Base-by-base conservation (phyloP, 768 basidiomycete genomes). In the Phaffia australis region DNA sequence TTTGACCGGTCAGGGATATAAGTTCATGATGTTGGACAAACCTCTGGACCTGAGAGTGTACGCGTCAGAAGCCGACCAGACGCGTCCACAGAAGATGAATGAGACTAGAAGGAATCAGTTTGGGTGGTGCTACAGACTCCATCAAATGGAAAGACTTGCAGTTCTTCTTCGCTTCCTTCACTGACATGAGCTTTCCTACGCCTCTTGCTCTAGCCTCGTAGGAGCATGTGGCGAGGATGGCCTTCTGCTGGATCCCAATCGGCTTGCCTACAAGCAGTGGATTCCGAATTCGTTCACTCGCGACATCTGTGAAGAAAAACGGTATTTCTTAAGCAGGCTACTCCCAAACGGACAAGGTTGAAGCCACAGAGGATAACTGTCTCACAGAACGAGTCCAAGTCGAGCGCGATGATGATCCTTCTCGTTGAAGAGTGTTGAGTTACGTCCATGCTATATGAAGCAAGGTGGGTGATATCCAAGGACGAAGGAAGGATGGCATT, bases 131-230 rank as follows among this genome's bases (percentile, higher is more conserved):
- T 6, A 11, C 23, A n/a, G 51, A 30, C 27, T 8, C n/a, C 7
- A 14, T 14, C 3, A 32, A n/a, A 25, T 8, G 30, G 19, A 2
- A 3, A 8, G 32, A 57, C 60, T 59, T 47, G 60, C 65, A 65
- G 7, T 56, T 59, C 25, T 59, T 54, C 50, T 61, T 66, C 14
- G 70, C 69, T 18, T 73, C 68, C n/a, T 55, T 56, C 49, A 73
- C 47, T 6, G 25, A 25, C 68, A 69, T 58, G 5, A 71, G 70
- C 63, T 73, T 73, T 1, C 63, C 65, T 14, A 73, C 70, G 3
- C 72, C 72, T 9, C 48, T 42, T 1, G 70, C 72, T 25, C 72
- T 49, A 1, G 72, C 72, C 63, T 73, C 72, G 29, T 72, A 73
- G 0, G 30, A 47, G 56, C 69, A 69, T 7, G 72, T 73, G 15